Percentiles rank a stretch among this genome's conserved stretches.
These are phyloP conservation scores for Rosa rugosa DNA, from an alignment of 306 rosid species.

Conservation along the genomic window DNA sequence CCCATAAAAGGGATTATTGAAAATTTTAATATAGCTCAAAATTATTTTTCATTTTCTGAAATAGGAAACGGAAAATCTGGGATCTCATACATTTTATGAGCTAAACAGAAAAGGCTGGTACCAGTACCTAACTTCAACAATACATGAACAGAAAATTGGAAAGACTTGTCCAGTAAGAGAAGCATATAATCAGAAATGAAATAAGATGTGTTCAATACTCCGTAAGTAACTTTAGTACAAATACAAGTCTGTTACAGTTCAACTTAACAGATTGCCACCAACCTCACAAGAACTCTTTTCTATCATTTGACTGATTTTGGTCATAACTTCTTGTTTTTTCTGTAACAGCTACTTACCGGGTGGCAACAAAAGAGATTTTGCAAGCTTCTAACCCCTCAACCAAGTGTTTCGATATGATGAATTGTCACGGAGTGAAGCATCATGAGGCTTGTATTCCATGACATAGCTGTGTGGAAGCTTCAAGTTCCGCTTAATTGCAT, in stretches of 20 bases:
- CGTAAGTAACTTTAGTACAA: neutral
- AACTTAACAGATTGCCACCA: neutral
- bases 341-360: conserved; percentile 3
- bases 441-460: conserved; percentile 94
- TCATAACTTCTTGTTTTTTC: neutral
- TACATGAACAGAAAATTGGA: neutral
- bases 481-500: conserved; percentile 79
- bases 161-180: neutral
- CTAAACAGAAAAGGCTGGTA: neutral
- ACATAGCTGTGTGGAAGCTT: conserved; percentile 91
- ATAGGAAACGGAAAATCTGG: neutral
- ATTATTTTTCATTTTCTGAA: neutral
- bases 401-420: conserved; percentile 95
- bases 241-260: neutral
- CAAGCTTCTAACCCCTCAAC: conserved; percentile 71
- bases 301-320: conserved; percentile 11
- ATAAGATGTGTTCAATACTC: neutral
- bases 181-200: neutral
- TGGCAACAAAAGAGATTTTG: neutral
- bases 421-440: conserved; percentile 87
- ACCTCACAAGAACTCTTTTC: neutral
- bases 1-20: too few relatives aligned
- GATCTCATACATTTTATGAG: neutral
- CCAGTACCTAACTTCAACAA: neutral
- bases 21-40: neutral